phyloP scores from a whole-genome alignment of 1,139 yeast genomes.

The Yamadazyma oceani region DNA sequence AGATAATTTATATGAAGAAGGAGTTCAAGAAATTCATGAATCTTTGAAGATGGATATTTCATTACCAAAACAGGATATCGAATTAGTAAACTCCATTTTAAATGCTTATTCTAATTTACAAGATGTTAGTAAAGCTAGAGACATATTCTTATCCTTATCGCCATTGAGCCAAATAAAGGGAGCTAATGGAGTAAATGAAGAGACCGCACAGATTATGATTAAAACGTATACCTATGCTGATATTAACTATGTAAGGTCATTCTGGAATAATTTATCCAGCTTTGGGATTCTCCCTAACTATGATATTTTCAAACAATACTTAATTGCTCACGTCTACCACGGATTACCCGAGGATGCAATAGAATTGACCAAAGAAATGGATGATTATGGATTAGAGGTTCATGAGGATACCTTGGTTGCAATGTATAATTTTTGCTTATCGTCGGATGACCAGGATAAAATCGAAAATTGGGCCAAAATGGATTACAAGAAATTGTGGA shows the following conservation, averaged over 20 bases:
- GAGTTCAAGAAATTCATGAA: constrained; percentile 66
- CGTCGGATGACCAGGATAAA: constrained; percentile 44
- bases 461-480: constrained; percentile 56
- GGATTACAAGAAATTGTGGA: constrained; percentile 50
- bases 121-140: constrained; percentile 59
- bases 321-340: constrained; percentile 74
- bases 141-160: constrained; percentile 59
- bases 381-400: constrained; percentile 52
- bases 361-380: constrained; percentile 49
- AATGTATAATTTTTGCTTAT: constrained; percentile 62
- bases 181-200: constrained; percentile 54
- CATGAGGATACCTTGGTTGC: constrained; percentile 52
- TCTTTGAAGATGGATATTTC: constrained; percentile 64
- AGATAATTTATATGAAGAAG: constrained; percentile 58
- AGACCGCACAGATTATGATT: constrained; percentile 70
- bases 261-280: constrained; percentile 62
- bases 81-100: constrained; percentile 60
- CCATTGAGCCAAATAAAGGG: constrained; percentile 48
- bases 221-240: constrained; percentile 64
- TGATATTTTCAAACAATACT: constrained; percentile 59
- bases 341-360: constrained; percentile 63
- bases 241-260: constrained; percentile 56
- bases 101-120: constrained; percentile 67
- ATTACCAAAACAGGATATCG: constrained; percentile 55
- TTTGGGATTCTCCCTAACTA: constrained; percentile 56